A percentile compares a stretch with the other conserved stretches of the same genome.
phyloP scores from a whole-genome alignment of 108 stramenopile species.

The Discostella stelligeroides region DNA sequence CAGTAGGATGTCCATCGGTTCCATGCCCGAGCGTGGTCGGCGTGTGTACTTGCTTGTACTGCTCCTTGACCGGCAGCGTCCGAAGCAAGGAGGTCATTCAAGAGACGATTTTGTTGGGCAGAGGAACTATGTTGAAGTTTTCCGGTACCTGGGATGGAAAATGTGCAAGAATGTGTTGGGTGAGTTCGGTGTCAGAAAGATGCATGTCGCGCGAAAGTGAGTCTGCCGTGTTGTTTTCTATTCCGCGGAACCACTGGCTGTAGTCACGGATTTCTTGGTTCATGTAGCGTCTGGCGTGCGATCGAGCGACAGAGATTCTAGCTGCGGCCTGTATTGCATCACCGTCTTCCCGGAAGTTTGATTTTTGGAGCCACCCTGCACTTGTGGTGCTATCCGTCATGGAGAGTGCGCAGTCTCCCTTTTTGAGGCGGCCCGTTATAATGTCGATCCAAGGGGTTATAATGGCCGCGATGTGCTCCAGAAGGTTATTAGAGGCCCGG shows the following conservation, averaged over 20 bases:
- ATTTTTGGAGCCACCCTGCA: constrained; percentile 19
- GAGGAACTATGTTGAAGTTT: constrained; percentile 20
- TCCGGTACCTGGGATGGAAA: constrained; percentile 20
- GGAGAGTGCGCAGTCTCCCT: too few species aligned
- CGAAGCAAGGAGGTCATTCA: constrained; percentile 32
- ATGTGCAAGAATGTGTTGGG: not conserved
- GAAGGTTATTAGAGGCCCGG: constrained; percentile 27
- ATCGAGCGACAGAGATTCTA: not conserved
- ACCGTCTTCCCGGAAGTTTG: constrained; percentile 15
- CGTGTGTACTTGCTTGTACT: constrained; percentile 23
- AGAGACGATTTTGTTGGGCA: constrained; percentile 32
- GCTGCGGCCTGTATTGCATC: not conserved
- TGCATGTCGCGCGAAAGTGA: constrained; percentile 21
- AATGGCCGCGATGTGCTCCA: constrained; percentile 18
- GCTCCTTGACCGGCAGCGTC: too few species aligned
- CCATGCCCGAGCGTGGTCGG: constrained; percentile 34
- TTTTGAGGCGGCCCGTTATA: too few species aligned
- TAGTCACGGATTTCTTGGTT: too few species aligned
- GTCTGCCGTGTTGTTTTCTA: constrained; percentile 21
- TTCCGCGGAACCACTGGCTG: too few species aligned
- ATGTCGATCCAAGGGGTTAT: too few species aligned
- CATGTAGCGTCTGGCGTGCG: constrained; percentile 6
- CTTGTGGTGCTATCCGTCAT: too few species aligned
- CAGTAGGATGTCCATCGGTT: constrained; percentile 7
- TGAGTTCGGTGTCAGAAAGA: constrained; percentile 11